Percentiles rank a stretch among this genome's conserved stretches.
These are phyloP conservation scores for Fusarium torulosum DNA, from an alignment of 2,329 filamentous ascomycete genomes.

Conservation along the genomic window DNA sequence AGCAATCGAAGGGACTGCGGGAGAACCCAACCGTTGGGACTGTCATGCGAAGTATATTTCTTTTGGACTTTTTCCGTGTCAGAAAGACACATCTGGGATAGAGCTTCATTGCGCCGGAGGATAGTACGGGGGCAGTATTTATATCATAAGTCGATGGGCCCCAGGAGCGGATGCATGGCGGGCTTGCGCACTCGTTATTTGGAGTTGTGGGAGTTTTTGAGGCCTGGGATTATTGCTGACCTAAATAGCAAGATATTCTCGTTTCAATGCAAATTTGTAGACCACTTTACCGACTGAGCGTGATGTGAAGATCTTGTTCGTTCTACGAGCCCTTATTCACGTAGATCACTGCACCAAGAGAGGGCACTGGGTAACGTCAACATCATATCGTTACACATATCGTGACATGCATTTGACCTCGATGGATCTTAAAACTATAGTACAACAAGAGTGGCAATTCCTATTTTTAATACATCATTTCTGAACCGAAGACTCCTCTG, in stretches of 20 bases:
- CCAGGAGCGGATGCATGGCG: constrained; percentile 42
- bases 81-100: constrained; percentile 47
- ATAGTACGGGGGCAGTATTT: constrained; percentile 18
- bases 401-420: constrained; percentile 41
- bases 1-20: not conserved
- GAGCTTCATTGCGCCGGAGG: constrained; percentile 42
- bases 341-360: not conserved
- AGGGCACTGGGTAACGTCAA: constrained; percentile 3
- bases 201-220: constrained; percentile 49
- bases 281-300: not conserved
- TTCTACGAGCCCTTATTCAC: not conserved
- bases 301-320: not conserved
- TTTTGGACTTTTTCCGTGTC: constrained; percentile 37
- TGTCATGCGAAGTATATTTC: constrained; percentile 39
- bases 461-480: constrained; percentile 40
- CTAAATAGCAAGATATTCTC: constrained; percentile 40
- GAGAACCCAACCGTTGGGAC: constrained; percentile 27
- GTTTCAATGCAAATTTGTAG: constrained; percentile 30
- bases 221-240: constrained; percentile 34
- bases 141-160: constrained; percentile 13
- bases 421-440: constrained; percentile 44
- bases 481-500: constrained; percentile 24
- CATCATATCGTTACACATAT: constrained; percentile 47
- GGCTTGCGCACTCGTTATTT: constrained; percentile 48
- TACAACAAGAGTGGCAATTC: constrained; percentile 51